A percentile compares a stretch with the other conserved stretches of the same genome.
phyloP scores from a whole-genome alignment of 129 eudicot genomes.

The Tagetes patula region DNA sequence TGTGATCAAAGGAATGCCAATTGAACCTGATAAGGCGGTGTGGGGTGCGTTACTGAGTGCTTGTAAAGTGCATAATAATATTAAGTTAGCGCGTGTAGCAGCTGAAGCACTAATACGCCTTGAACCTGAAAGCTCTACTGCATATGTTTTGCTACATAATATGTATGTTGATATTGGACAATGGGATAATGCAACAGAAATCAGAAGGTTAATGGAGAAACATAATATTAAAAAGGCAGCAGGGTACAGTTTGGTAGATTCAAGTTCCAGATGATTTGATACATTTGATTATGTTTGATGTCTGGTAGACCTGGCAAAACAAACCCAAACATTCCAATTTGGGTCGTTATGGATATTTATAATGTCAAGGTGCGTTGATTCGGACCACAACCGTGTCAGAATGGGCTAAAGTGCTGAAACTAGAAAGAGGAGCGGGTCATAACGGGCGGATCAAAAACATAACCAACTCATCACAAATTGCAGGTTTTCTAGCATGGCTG shows the following conservation, averaged over 20 bases:
- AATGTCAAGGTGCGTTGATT: too few species aligned
- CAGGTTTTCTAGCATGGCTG: too few species aligned
- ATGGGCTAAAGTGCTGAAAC: too few species aligned
- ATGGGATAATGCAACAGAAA: constrained; percentile 62
- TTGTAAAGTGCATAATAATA: constrained; percentile 77
- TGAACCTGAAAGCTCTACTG: constrained; percentile 18
- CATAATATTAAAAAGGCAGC: constrained; percentile 44
- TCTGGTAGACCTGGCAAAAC: too few species aligned
- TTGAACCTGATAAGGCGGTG: constrained; percentile 62
- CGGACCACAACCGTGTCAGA: too few species aligned
- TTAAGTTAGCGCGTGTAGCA: constrained; percentile 66
- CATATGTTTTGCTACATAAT: constrained; percentile 62
- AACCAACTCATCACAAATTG: too few species aligned
- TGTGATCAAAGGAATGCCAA: constrained; percentile 55
- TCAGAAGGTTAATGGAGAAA: constrained; percentile 51
- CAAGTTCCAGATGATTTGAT: constrained; percentile 23
- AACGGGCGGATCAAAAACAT: too few species aligned
- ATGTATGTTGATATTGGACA: constrained; percentile 58
- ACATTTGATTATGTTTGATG: too few species aligned
- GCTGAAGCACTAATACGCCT: constrained; percentile 54
- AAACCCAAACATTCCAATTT: too few species aligned
- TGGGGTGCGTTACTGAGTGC: constrained; percentile 84
- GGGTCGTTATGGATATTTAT: too few species aligned
- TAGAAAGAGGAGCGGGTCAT: too few species aligned
- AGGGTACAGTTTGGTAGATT: constrained; percentile 55